Evolutionary conservation across 2,329 filamentous ascomycete species (phyloP), one percentile per base, ranked within the genome.

Genomic region (Colletotrichum phormii): DNA sequence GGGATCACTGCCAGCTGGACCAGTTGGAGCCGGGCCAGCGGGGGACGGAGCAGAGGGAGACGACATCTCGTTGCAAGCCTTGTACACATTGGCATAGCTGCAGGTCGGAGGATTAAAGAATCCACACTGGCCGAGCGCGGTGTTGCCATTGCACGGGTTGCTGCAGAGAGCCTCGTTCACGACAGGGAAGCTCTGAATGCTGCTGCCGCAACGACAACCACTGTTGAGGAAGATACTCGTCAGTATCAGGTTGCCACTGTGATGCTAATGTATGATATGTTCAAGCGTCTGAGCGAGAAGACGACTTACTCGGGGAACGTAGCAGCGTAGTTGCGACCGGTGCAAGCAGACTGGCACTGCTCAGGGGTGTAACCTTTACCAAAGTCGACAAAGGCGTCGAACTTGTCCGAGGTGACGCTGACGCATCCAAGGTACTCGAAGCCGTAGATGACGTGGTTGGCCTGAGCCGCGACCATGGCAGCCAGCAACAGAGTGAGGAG

Each of bases 371-470:
- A 74, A n/a, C 54, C 49, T 15, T 24, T 24, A 22, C 59, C 58
- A 42, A 75, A 67, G n/a, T 53, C 31, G 58, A 71, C 71, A 33
- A 63, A 62, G 29, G 66, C 37, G 22, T 49, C 33, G 55, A 74
- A 72, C 42, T 58, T 62, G 55, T 67, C 60, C 11, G 51, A 42
- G 13, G 54, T 65, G 29, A 67, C 65, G 24, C 71, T 64, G 33
- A 72, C 67, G 42, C 73, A 75, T 31, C 71, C 73, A 9, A 67
- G 51, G 18, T 75, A 74, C 62, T 75, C 60, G 46, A 73, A 75
- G 18, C 67, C 63, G 18, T 57, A 54, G 12, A 60, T 63, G 58
- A 35, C 51, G 26, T 74, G 67, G 26, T 31, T 65, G 2, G 60
- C 37, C 49, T 75, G 71, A 15, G 67, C 60, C 9, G 42, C 46